Evolutionary conservation across 805 yeast species (phyloP), one percentile per base, ranked within the genome.

Genomic region (Spathaspora arborariae): DNA sequence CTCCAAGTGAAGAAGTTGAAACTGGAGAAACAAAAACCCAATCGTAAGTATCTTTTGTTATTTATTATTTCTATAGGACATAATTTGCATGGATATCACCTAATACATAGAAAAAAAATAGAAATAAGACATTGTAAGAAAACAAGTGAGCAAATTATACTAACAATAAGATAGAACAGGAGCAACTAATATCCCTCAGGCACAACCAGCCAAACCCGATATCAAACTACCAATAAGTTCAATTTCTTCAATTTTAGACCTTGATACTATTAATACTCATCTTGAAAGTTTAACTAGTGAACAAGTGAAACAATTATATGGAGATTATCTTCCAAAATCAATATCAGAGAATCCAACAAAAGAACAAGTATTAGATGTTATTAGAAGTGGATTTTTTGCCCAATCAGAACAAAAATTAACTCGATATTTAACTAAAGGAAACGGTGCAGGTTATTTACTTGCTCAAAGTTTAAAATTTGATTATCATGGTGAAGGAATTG

Each of bases 401-500:
- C 75, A 69, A 50, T 65, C 78, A 8, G 58, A 68, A 36, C 58
- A 64, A 10, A 67, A 69, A 44, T 59, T 82, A 46, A 63, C 75
- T 44, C 61, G 60, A 26, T 79, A 74, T 22, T 58, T 81, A 40
- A 58, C 56, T n/a, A 46, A 54, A 20, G 54, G 58, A 20, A 57
- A 59, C 13, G 80, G 79, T 9, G 76, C 79, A 10, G 80, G 83
- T 5, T 67, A 63, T 48, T 52, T 80, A 37, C 68, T 81, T 35
- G 64, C 84, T 26, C 70, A 67, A 46, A 69, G 78, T 35, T 65
- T 80, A 37, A 76, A 74, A n/a, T 67, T 67, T 53, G 72, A 65
- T 5, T 81, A 81, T 51, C 44, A 59, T 8, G 84, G 84, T 8
- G 85, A 81, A 56, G 85, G 85, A 1, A 60, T 80, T 30, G 75